phyloP scores from a whole-genome alignment of 2,329 filamentous ascomycete species.

The Penicillium concentricum region DNA sequence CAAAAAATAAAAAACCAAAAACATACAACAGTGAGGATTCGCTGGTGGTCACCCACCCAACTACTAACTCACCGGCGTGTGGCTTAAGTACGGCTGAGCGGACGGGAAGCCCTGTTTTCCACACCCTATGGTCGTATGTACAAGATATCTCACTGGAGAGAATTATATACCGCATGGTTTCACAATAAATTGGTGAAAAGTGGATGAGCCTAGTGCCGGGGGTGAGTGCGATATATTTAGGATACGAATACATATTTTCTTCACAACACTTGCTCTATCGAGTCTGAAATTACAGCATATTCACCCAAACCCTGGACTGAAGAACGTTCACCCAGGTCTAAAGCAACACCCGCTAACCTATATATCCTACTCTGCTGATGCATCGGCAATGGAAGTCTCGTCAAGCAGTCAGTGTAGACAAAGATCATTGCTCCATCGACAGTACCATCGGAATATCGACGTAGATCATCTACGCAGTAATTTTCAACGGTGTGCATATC shows the following conservation, averaged over 20 bases:
- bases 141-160: too few species aligned
- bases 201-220: too few species aligned
- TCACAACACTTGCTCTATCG: neutral
- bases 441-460: neutral
- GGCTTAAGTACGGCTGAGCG: too few species aligned
- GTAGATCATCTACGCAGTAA: neutral
- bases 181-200: too few species aligned
- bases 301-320: neutral
- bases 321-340: neutral
- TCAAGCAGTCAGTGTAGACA: neutral
- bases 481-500: neutral
- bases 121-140: too few species aligned
- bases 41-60: too few species aligned
- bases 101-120: too few species aligned
- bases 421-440: neutral
- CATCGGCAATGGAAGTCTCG: neutral
- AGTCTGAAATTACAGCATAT: neutral
- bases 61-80: too few species aligned
- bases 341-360: neutral
- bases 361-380: neutral
- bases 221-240: too few species aligned
- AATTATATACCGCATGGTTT: too few species aligned
- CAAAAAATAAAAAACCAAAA: too few species aligned
- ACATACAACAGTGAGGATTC: too few species aligned
- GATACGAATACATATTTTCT: neutral